Evolutionary conservation across 306 rosid species (phyloP), one percentile per base, ranked within the genome.

Genomic region (Nissolia schottii): DNA sequence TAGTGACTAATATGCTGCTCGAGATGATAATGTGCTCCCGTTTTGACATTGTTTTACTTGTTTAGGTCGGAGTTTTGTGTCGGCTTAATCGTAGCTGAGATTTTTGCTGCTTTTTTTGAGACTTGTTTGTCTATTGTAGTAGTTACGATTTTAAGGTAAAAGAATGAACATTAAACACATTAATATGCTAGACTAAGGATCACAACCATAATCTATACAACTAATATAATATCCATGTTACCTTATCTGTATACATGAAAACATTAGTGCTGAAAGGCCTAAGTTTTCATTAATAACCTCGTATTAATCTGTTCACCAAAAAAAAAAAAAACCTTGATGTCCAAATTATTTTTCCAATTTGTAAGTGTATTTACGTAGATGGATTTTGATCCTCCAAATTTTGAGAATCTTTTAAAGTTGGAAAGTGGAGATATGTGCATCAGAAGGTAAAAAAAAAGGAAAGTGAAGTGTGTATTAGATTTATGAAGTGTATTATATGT

Each of bases 11-110:
- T 56, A 29, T 80, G 70, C 61, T 60, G 75, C 20, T 62, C 15
- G 41, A 24, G 53, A 73, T 40, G 68, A 61, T 70, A 37, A 35
- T 16, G 10, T 43, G 37, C 72, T 40, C 43, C 60, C 71, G 37
- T 79, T 79, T 79, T 83, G 81, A 66, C 72, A 50, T 19, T 53
- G 60, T 54, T 64, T 48, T 65, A 53, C 79, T 57, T 76, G 7
- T 68, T 46, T 75, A 60, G 73, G 43, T 73, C 70, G 27, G 78
- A 43, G 22, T 29, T 70, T 59, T 75, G 64, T 70, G 54, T 63
- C 57, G 34, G 69, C 53, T 79, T 23, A 45, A 53, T 51, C 53
- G 35, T 54, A 59, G 46, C 64, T 1, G 82, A 28, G 77, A 20
- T 46, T 41, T 54, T 76, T 40, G 31, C 57, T 8, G 32, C 37